Base-by-base conservation (phyloP, 2,329 filamentous ascomycete genomes). In the Cytospora piceae region DNA sequence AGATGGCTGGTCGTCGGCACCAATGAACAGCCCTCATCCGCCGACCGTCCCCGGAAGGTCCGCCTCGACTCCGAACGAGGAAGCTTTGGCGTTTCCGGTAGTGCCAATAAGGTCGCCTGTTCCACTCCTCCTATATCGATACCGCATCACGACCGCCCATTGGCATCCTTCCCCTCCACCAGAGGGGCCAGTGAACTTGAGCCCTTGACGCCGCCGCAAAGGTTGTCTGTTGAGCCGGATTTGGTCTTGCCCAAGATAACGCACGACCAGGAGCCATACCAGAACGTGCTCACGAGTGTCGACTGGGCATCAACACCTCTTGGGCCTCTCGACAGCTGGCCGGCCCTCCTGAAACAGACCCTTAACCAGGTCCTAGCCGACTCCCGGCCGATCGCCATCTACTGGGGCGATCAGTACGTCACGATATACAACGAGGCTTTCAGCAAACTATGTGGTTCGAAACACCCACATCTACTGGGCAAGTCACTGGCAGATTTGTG, bases 381-480 rank as follows among this genome's bases (percentile, higher is more conserved):
- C 70, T 77, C 76, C 31, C 73, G 76, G 20, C 83, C 83, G 4
- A 82, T 83, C 24, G 84, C 84, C 12, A 82, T 87, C 74, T 88
- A 88, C 71, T 89, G 86, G 86, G 67, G 67, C 4, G 58, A 64
- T 15, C 46, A 89, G 39, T 80, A 86, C 56, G 82, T 87, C 27
- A 85, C 86, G 9, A 84, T 90, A 4, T 90, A 90, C 75, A 90
- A 90, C 69, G 87, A 90, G 72, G 85, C 87, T 0, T 90, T 89
- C 70, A 81, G 85, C 65, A 77, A 83, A 64, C 80, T 90, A 22
- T 87, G 87, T 58, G 88, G 87, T 15, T 81, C 87, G 63, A 88
- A 87, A 65, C 89, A 91, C 71, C 89, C 89, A 0, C 71, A 72
- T 2, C 75, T 90, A 14, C 83, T 91, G 75, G 89, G 89, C 2